phyloP scores from a whole-genome alignment of 441 rosid genomes.

The Flueggea neowawraea region DNA sequence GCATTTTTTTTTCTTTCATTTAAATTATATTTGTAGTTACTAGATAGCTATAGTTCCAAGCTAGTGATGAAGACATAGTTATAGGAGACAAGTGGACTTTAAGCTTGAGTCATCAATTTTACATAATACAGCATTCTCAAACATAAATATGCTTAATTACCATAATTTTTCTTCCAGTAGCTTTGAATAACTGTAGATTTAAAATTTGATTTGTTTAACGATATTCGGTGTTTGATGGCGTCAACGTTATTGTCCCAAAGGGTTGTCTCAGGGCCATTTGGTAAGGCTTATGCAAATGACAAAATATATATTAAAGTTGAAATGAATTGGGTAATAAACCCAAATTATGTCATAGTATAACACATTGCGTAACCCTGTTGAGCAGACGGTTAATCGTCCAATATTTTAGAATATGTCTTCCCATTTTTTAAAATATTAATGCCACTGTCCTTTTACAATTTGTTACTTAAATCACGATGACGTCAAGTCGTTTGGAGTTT shows the following conservation, averaged over 20 bases:
- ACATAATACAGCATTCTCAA: not conserved
- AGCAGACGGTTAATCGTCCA: conserved; percentile 11
- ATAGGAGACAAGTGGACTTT: not conserved
- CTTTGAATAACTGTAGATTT: not conserved
- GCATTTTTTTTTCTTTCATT: too few relatives aligned
- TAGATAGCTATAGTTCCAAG: too few relatives aligned
- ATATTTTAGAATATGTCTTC: not conserved
- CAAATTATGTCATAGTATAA: not conserved
- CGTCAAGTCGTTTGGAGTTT: too few relatives aligned
- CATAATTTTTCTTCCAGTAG: too few relatives aligned
- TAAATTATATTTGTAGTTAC: too few relatives aligned
- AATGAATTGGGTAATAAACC: not conserved
- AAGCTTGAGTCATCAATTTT: not conserved
- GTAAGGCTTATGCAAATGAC: not conserved
- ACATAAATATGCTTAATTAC: not conserved
- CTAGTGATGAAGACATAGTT: too few relatives aligned
- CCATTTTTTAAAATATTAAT: not conserved
- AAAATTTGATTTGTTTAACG: not conserved
- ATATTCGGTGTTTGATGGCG: not conserved
- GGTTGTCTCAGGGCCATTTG: not conserved
- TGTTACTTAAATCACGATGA: not conserved
- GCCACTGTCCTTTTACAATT: not conserved
- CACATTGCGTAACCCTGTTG: conserved; percentile 11
- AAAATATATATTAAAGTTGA: not conserved
- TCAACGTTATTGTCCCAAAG: not conserved